These are phyloP conservation scores for Leishmania turanica DNA, from an alignment of 208 protist species.

Conservation along the genomic window DNA sequence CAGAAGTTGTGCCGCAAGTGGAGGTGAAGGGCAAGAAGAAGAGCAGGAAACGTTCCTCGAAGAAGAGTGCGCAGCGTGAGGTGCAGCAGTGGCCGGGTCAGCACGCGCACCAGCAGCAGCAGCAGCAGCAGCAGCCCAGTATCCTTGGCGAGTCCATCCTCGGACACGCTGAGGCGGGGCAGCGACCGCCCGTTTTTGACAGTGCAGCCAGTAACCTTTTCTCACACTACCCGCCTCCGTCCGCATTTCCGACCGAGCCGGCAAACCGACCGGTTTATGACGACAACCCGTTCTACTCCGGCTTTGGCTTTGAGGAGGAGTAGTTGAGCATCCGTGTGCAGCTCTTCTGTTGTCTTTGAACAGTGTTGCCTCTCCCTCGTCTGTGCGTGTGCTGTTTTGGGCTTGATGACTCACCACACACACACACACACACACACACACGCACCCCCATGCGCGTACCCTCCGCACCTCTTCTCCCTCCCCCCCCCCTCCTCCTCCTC, in stretches of 20 bases:
- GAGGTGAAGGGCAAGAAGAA: background rate
- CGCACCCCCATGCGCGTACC: background rate
- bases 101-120: background rate
- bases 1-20: background rate
- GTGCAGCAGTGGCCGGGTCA: background rate
- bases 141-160: conserved; percentile 7
- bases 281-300: conserved; percentile 44
- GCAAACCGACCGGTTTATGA: conserved; percentile 13
- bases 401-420: background rate
- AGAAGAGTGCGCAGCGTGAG: background rate
- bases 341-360: background rate
- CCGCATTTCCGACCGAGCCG: background rate
- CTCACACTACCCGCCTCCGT: background rate
- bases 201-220: background rate
- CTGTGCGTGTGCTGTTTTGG: background rate
- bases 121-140: conserved; percentile 5
- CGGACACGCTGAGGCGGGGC: background rate
- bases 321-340: background rate
- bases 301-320: conserved; percentile 44
- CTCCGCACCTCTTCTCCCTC: background rate
- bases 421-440: background rate
- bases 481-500: background rate
- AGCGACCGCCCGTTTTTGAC: conserved; percentile 6
- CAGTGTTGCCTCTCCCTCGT: background rate
- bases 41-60: background rate